Evolutionary conservation across 495 filamentous ascomycete genomes (phyloP).

Genomic region (Penicillium desertorum): DNA sequence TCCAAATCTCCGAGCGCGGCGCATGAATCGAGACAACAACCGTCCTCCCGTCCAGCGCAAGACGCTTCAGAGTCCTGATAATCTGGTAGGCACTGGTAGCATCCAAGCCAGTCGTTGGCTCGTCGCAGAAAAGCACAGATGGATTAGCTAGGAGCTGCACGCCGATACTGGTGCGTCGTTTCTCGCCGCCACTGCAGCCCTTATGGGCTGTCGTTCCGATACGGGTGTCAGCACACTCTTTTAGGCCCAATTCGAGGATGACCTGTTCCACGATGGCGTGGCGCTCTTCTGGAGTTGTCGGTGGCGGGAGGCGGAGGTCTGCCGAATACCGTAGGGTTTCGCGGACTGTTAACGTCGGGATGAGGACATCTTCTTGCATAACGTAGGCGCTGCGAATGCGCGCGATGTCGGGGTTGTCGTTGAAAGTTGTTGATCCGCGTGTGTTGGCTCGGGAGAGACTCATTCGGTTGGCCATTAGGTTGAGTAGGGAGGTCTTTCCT

Average conservation of each 20-base stretch:
- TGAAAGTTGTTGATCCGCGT: conserved; percentile 56
- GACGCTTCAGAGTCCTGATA: conserved; percentile 61
- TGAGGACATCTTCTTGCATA: conserved; percentile 72
- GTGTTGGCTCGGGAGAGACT: conserved; percentile 52
- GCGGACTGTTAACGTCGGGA: conserved; percentile 68
- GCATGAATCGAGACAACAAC: conserved; percentile 73
- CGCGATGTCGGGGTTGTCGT: conserved; percentile 51
- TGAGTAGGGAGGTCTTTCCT: conserved; percentile 71
- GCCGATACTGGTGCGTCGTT: conserved; percentile 69
- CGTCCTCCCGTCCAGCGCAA: conserved; percentile 66
- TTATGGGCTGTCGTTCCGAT: conserved; percentile 68
- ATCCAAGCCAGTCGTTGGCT: conserved; percentile 74
- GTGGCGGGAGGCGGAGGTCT: conserved; percentile 63
- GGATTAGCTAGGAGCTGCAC: conserved; percentile 75
- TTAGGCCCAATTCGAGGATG: conserved; percentile 69
- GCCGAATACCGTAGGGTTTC: conserved; percentile 72
- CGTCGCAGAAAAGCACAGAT: conserved; percentile 71
- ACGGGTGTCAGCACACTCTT: conserved; percentile 69
- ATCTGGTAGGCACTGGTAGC: conserved; percentile 75
- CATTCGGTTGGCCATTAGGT: conserved; percentile 66
- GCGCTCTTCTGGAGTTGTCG: conserved; percentile 57
- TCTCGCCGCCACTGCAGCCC: conserved; percentile 75
- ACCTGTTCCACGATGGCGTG: conserved; percentile 65
- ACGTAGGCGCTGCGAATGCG: conserved; percentile 65
- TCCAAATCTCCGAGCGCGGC: conserved; percentile 74